Percentiles rank a stretch among this genome's conserved stretches.
These are phyloP conservation scores for Verbascum thapsus DNA, from an alignment of 257 asterid genomes.

Conservation along the genomic window DNA sequence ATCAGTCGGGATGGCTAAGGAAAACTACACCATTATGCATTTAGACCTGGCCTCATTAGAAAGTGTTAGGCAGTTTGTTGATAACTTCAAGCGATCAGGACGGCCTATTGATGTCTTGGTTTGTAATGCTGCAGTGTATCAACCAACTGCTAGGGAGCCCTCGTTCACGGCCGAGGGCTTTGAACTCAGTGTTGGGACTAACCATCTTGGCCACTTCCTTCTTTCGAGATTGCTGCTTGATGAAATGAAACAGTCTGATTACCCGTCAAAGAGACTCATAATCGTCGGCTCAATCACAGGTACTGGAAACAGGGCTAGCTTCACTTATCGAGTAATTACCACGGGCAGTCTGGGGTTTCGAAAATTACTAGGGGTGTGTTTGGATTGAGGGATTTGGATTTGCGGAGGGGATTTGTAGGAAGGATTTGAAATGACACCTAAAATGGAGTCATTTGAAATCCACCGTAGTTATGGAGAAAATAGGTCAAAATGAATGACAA, in stretches of 20 bases:
- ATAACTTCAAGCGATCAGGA: conserved; percentile 61
- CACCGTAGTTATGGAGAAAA: too few relatives aligned
- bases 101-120: conserved; percentile 76
- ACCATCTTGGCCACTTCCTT: conserved; percentile 87
- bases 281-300: conserved; percentile 98
- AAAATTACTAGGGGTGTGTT: too few relatives aligned
- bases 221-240: conserved; percentile 83
- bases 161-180: conserved; percentile 86
- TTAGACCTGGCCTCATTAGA: conserved; percentile 82
- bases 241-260: conserved; percentile 78
- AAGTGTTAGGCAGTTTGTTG: conserved; percentile 83
- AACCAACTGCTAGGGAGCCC: conserved; percentile 83
- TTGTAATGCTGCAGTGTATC: conserved; percentile 86
- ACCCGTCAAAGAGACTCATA: conserved; percentile 77
- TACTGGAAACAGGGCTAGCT: conserved; percentile 15
- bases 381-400: too few relatives aligned
- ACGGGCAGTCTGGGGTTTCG: too few relatives aligned
- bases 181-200: conserved; percentile 89
- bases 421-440: too few relatives aligned
- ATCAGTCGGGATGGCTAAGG: conserved; percentile 72
- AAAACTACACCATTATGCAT: conserved; percentile 78
- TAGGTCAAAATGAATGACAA: too few relatives aligned
- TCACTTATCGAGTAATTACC: too few relatives aligned
- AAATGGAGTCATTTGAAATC: too few relatives aligned
- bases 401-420: too few relatives aligned